phyloP scores from a whole-genome alignment of 768 basidiomycete species.

The Punctularia strigosozonata region DNA sequence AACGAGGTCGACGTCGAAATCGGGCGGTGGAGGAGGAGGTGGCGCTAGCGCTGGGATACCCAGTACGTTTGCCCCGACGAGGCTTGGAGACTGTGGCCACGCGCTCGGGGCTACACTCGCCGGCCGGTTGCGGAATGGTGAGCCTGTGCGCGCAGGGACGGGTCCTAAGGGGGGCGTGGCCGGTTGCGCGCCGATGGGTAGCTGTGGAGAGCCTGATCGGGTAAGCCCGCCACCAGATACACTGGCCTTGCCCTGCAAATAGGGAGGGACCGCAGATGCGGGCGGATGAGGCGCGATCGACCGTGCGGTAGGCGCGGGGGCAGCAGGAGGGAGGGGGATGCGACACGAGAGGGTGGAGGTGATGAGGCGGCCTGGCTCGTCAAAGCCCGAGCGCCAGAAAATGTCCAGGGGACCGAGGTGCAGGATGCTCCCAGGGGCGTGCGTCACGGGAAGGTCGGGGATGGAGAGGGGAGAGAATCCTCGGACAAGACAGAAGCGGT shows the following conservation, averaged over 20 bases:
- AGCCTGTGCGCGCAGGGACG: conserved; percentile 22
- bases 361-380: conserved; percentile 76
- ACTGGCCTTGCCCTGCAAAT: conserved; percentile 50
- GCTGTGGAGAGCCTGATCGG: conserved; percentile 49
- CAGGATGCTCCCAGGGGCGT: conserved; percentile 58
- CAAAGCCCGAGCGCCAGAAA: conserved; percentile 75
- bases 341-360: conserved; percentile 84
- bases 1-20: conserved; percentile 47
- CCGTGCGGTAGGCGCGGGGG: too few relatives aligned
- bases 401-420: conserved; percentile 84
- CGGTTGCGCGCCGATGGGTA: conserved; percentile 25
- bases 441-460: conserved; percentile 32
- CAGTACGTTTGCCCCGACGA: conserved; percentile 21
- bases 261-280: conserved; percentile 62
- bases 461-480: conserved; percentile 33
- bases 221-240: conserved; percentile 28
- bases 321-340: conserved; percentile 43
- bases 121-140: conserved; percentile 27
- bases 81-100: conserved; percentile 13
- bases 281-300: conserved; percentile 24
- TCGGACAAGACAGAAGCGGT: too few relatives aligned
- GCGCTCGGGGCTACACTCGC: conserved; percentile 5
- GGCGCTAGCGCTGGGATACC: too few relatives aligned
- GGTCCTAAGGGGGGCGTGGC: conserved; percentile 52
- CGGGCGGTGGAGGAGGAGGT: too few relatives aligned